Conservation (phyloP, 2,329 filamentous ascomycete species). For the Fusarium luffae region DNA sequence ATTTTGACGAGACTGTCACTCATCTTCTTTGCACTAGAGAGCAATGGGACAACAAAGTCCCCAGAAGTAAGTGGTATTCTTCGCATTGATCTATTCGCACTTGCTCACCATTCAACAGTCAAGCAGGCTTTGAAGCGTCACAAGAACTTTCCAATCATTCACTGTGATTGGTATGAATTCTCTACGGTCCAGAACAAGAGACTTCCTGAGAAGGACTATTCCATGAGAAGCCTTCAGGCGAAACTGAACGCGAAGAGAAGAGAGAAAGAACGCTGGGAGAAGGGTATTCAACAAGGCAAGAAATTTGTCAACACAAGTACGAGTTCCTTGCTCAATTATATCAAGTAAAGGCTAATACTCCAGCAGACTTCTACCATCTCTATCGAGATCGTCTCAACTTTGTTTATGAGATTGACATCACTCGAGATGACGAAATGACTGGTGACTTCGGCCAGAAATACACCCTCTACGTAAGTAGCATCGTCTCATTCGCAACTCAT, state of each 20-base stretch:
- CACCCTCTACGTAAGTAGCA: slow-evolving; percentile 64
- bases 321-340: background rate
- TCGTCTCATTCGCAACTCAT: background rate
- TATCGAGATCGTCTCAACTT: slow-evolving; percentile 73
- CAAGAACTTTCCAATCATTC: slow-evolving; percentile 56
- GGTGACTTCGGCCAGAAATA: slow-evolving; percentile 68
- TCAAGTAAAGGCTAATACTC: background rate
- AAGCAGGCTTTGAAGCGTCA: slow-evolving; percentile 52
- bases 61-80: slow-evolving; percentile 49
- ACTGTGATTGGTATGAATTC: slow-evolving; percentile 65
- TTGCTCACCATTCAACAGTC: slow-evolving; percentile 45
- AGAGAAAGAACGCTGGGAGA: slow-evolving; percentile 51
- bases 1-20: slow-evolving; percentile 68
- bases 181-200: slow-evolving; percentile 51
- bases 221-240: slow-evolving; percentile 51
- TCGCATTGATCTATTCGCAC: background rate
- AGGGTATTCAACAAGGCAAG: slow-evolving; percentile 54
- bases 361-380: slow-evolving; percentile 68
- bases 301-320: slow-evolving; percentile 62
- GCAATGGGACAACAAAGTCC: slow-evolving; percentile 63
- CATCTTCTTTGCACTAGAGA: slow-evolving; percentile 76
- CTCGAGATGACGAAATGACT: slow-evolving; percentile 59
- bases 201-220: slow-evolving; percentile 54
- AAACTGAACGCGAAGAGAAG: slow-evolving; percentile 48
- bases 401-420: slow-evolving; percentile 70